phyloP scores from a whole-genome alignment of 1,284 basidiomycete genomes.

The Leccinum pachyderme region DNA sequence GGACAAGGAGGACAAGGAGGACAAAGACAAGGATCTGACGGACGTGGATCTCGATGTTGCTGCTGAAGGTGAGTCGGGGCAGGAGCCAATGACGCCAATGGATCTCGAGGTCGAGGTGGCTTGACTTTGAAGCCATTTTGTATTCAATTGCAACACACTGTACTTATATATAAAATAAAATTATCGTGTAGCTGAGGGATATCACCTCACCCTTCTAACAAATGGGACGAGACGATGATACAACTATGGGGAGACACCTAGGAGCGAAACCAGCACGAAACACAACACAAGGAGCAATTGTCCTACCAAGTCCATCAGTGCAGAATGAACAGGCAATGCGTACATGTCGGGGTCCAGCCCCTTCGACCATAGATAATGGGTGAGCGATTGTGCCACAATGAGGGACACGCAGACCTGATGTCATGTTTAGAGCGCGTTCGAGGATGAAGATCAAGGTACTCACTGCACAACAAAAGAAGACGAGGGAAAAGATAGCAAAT shows the following conservation, averaged over 20 bases:
- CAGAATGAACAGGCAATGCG: slow-evolving; percentile 88
- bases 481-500: slow-evolving; percentile 63
- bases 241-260: slow-evolving; percentile 32
- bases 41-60: slow-evolving; percentile 27
- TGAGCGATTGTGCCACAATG: slow-evolving; percentile 64
- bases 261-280: slow-evolving; percentile 58
- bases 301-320: slow-evolving; percentile 88
- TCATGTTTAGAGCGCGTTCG: neutral
- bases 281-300: slow-evolving; percentile 79
- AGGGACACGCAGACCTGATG: slow-evolving; percentile 70
- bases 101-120: slow-evolving; percentile 32
- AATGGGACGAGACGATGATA: neutral
- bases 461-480: slow-evolving; percentile 76
- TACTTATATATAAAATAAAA: neutral
- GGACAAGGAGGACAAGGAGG: slow-evolving; percentile 11
- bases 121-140: slow-evolving; percentile 4
- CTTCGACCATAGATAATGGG: slow-evolving; percentile 79
- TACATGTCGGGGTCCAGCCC: slow-evolving; percentile 92
- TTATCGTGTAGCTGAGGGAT: slow-evolving; percentile 4
- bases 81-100: slow-evolving; percentile 34
- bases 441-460: slow-evolving; percentile 29
- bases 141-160: neutral
- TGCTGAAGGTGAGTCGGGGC: slow-evolving; percentile 27
- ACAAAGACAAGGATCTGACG: slow-evolving; percentile 32
- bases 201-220: neutral